Percentiles rank a stretch among this genome's conserved stretches.
These are phyloP conservation scores for Stemphylium vesicarium DNA, from an alignment of 2,329 filamentous ascomycete genomes.

Conservation along the genomic window DNA sequence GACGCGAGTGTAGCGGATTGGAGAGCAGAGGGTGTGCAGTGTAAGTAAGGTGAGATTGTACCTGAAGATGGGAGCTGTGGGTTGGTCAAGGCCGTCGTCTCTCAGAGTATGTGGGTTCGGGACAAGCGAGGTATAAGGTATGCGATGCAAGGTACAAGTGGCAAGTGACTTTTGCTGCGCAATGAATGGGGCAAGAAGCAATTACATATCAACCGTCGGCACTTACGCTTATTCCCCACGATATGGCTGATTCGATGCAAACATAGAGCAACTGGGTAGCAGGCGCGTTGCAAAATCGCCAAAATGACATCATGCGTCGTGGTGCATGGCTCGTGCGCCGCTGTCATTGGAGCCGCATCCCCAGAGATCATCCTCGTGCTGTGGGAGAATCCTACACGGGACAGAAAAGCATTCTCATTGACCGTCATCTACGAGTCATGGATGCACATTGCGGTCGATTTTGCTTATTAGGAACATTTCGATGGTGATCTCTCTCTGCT, in stretches of 20 bases:
- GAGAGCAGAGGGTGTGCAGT: slow-evolving; percentile 6
- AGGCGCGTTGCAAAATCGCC: slow-evolving; percentile 5
- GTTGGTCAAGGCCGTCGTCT: slow-evolving; percentile 1
- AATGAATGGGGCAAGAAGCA: slow-evolving; percentile 16
- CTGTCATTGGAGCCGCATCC: slow-evolving; percentile 21
- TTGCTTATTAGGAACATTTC: slow-evolving; percentile 10
- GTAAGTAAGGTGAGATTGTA: slow-evolving; percentile 17
- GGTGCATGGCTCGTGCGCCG: slow-evolving; percentile 6
- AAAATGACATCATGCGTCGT: slow-evolving; percentile 23
- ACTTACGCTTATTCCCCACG: slow-evolving; percentile 14
- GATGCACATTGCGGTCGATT: background rate
- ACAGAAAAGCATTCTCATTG: background rate
- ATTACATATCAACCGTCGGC: slow-evolving; percentile 17
- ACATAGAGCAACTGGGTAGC: slow-evolving; percentile 1
- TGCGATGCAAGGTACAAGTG: slow-evolving; percentile 1
- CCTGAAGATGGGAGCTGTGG: slow-evolving; percentile 7
- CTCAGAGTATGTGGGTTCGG: background rate
- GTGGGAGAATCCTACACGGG: background rate
- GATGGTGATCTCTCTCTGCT: no score
- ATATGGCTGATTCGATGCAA: slow-evolving; percentile 17
- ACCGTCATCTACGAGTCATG: background rate
- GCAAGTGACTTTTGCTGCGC: slow-evolving; percentile 6
- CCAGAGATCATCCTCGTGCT: slow-evolving; percentile 5
- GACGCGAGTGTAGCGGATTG: slow-evolving; percentile 10
- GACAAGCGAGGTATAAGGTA: slow-evolving; percentile 1